phyloP scores from a whole-genome alignment of 2,329 filamentous ascomycete genomes.

The Dactylonectria estremocensis region DNA sequence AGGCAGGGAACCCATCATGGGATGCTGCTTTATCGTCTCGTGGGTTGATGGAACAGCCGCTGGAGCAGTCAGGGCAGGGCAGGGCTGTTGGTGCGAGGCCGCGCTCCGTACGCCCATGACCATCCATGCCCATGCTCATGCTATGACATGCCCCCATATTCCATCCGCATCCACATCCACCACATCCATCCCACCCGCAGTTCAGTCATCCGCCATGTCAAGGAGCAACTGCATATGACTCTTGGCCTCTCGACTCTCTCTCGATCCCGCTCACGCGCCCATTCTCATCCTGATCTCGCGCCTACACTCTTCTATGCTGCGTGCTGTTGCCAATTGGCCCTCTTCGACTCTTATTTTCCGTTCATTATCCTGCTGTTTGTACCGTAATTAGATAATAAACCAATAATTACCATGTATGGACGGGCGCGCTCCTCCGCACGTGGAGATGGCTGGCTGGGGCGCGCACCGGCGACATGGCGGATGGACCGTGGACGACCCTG shows the following conservation, averaged over 20 bases:
- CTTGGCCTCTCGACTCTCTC: not conserved
- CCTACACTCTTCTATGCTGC: no score
- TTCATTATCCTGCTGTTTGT: slow-evolving; percentile 13
- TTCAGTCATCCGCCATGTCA: not conserved
- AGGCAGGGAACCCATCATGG: not conserved
- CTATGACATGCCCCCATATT: slow-evolving; percentile 15
- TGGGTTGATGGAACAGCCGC: slow-evolving; percentile 12
- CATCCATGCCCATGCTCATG: not conserved
- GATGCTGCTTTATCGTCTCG: slow-evolving; percentile 27
- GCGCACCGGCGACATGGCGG: slow-evolving; percentile 22
- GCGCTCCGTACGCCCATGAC: not conserved
- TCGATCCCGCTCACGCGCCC: not conserved
- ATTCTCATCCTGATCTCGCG: no score
- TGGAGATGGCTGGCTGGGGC: slow-evolving; percentile 29
- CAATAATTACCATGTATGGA: not conserved
- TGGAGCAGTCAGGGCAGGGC: not conserved
- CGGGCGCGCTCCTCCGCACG: slow-evolving; percentile 34
- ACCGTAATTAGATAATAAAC: no score
- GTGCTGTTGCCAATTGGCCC: not conserved
- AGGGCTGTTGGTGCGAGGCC: slow-evolving; percentile 1
- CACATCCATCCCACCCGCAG: not conserved
- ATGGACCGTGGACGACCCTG: not conserved
- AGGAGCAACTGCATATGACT: not conserved
- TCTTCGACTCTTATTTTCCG: not conserved
- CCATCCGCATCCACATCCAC: slow-evolving; percentile 16